phyloP scores from a whole-genome alignment of 441 rosid genomes.

The Theobroma grandiflorum region DNA sequence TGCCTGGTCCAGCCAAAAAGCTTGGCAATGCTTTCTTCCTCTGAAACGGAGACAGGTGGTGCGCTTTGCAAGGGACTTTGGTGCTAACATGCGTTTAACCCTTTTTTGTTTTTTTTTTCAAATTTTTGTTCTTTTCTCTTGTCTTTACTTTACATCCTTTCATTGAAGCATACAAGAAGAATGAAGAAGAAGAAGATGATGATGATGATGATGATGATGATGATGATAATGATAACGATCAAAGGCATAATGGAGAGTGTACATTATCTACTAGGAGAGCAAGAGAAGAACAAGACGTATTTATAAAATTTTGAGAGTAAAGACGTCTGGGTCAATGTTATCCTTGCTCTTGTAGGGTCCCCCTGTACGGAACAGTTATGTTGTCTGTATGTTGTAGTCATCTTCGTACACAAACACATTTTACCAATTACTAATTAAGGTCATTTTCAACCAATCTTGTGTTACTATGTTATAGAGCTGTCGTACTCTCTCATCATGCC shows the following conservation, averaged over 20 bases:
- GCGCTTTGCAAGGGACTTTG: slow-evolving; percentile 24
- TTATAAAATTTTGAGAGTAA: slow-evolving; percentile 44
- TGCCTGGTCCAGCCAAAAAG: slow-evolving; percentile 19
- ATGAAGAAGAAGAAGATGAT: slow-evolving; percentile 30
- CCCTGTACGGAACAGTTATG: slow-evolving; percentile 16
- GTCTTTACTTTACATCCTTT: slow-evolving; percentile 13
- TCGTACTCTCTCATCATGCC: background rate
- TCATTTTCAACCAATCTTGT: background rate
- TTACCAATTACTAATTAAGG: slow-evolving; percentile 16
- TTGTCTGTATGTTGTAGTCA: slow-evolving; percentile 29
- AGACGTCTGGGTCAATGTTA: slow-evolving; percentile 33
- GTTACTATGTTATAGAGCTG: background rate
- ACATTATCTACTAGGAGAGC: slow-evolving; percentile 47
- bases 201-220: slow-evolving; percentile 24
- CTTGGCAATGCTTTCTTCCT: slow-evolving; percentile 15
- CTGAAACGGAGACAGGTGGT: background rate
- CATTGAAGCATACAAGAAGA: slow-evolving; percentile 39
- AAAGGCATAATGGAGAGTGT: slow-evolving; percentile 39
- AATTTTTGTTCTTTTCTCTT: background rate
- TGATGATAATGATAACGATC: slow-evolving; percentile 12
- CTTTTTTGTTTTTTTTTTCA: background rate
- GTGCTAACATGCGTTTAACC: slow-evolving; percentile 23
- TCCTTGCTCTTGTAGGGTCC: slow-evolving; percentile 33
- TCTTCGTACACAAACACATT: slow-evolving; percentile 22
- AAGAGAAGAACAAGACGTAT: slow-evolving; percentile 40